Evolutionary conservation across 2,329 filamentous ascomycete genomes (phyloP).

Genomic region (Ophiostoma fasciatum): DNA sequence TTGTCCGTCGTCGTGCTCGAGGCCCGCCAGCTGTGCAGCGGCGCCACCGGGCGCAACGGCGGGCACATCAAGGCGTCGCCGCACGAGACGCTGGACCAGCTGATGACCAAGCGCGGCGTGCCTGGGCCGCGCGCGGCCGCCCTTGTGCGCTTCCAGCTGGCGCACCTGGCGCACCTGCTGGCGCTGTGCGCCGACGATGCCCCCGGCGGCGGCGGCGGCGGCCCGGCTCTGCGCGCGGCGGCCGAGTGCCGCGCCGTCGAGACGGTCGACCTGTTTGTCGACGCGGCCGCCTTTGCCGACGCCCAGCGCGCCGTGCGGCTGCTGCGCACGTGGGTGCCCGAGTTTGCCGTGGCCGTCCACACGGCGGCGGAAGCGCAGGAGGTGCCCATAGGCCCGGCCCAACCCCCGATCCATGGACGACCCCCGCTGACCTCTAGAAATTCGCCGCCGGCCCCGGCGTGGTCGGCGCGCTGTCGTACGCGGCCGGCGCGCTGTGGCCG

Average conservation of each 20-base stretch:
- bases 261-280: slow-evolving; percentile 30
- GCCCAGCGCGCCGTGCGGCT: slow-evolving; percentile 19
- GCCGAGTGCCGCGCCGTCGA: slow-evolving; percentile 30
- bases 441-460: slow-evolving; percentile 23
- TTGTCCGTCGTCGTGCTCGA: slow-evolving; percentile 30
- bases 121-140: slow-evolving; percentile 23
- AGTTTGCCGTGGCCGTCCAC: slow-evolving; percentile 22
- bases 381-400: slow-evolving; percentile 9
- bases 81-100: slow-evolving; percentile 24
- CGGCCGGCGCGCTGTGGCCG: slow-evolving; percentile 34
- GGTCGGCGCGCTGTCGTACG: slow-evolving; percentile 28
- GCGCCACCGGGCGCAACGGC: slow-evolving; percentile 38
- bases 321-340: slow-evolving; percentile 24
- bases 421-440: slow-evolving; percentile 10
- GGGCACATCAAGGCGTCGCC: slow-evolving; percentile 33
- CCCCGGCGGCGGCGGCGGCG: too few relatives aligned
- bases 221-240: slow-evolving; percentile 13
- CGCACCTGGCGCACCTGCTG: slow-evolving; percentile 24
- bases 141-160: slow-evolving; percentile 28
- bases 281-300: slow-evolving; percentile 18
- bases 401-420: too few relatives aligned
- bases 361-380: slow-evolving; percentile 19
- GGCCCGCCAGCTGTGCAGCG: slow-evolving; percentile 31
- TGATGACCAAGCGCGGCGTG: slow-evolving; percentile 15
- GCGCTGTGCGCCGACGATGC: slow-evolving; percentile 22